Conservation (phyloP, 2,329 filamentous ascomycete species). For the Xenosphaeropsis pyriputrescens region DNA sequence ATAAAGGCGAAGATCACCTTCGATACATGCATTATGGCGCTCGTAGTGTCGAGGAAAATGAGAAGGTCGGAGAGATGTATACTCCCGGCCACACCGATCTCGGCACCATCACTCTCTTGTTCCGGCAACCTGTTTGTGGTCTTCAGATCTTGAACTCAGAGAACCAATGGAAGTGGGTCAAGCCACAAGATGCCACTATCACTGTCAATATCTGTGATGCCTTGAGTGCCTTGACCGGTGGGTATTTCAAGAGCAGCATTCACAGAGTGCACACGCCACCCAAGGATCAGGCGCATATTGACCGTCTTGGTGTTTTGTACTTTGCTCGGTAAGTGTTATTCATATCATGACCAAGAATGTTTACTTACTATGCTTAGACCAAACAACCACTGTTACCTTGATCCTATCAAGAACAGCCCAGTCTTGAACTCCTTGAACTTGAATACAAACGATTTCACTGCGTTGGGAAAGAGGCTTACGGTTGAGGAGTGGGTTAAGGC, state of each 20-base stretch:
- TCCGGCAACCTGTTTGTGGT: constrained; percentile 41
- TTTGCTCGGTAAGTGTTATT: constrained; percentile 19
- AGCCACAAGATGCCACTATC: constrained; percentile 31
- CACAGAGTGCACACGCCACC: constrained; percentile 22
- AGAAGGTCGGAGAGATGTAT: constrained; percentile 26
- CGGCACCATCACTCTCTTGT: constrained; percentile 38
- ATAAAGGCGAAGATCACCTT: constrained; percentile 43
- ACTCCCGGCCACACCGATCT: constrained; percentile 38
- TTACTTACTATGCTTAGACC: constrained; percentile 2
- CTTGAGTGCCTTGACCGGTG: constrained; percentile 30
- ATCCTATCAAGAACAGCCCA: constrained; percentile 16
- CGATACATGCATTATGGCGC: constrained; percentile 45
- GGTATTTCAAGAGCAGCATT: constrained; percentile 27
- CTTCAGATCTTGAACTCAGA: constrained; percentile 37
- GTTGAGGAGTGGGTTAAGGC: constrained; percentile 28
- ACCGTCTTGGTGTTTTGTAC: constrained; percentile 28
- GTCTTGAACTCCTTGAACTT: constrained; percentile 9
- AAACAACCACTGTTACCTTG: constrained; percentile 11
- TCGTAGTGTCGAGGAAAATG: constrained; percentile 30
- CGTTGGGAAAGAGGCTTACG: constrained; percentile 25
- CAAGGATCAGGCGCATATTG: constrained; percentile 21
- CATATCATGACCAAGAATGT: too few relatives aligned
- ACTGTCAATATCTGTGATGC: constrained; percentile 36
- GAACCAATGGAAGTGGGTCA: constrained; percentile 33
- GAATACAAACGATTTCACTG: constrained; percentile 12